phyloP scores from a whole-genome alignment of 495 filamentous ascomycete genomes.

The Glutinoglossum americanum region DNA sequence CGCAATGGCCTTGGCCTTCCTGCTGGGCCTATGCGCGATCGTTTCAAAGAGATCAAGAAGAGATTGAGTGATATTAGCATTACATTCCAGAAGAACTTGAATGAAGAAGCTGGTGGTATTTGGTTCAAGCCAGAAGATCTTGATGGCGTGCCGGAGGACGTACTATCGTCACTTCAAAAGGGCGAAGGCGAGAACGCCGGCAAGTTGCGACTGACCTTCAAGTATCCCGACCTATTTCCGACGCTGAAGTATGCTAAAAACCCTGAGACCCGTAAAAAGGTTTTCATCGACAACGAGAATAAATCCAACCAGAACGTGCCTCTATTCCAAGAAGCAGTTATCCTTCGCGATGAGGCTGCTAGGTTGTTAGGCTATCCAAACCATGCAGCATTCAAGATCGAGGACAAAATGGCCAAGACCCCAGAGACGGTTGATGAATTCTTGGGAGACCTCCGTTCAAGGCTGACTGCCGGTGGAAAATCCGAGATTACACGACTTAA shows the following conservation, averaged over 20 bases:
- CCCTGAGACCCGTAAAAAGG: slow-evolving; percentile 6
- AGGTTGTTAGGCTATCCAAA: slow-evolving; percentile 79
- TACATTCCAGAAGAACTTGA: slow-evolving; percentile 45
- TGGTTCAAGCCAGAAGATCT: slow-evolving; percentile 43
- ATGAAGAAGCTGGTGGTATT: slow-evolving; percentile 44
- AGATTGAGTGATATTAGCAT: slow-evolving; percentile 41
- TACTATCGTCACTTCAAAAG: slow-evolving; percentile 23
- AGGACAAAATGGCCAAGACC: slow-evolving; percentile 95
- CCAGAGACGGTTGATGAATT: slow-evolving; percentile 72
- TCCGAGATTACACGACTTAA: slow-evolving; percentile 54
- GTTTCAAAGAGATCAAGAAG: slow-evolving; percentile 58
- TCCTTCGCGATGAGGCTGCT: slow-evolving; percentile 82
- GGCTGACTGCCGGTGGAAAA: slow-evolving; percentile 53
- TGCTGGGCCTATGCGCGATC: slow-evolving; percentile 34
- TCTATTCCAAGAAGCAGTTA: slow-evolving; percentile 68
- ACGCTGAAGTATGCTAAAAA: slow-evolving; percentile 34
- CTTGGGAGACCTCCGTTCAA: slow-evolving; percentile 52
- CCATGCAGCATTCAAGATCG: slow-evolving; percentile 77
- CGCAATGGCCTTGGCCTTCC: slow-evolving; percentile 40
- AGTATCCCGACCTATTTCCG: slow-evolving; percentile 48
- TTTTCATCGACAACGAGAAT: slow-evolving; percentile 47
- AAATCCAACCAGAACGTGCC: slow-evolving; percentile 72
- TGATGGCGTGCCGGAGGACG: slow-evolving; percentile 41
- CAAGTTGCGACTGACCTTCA: slow-evolving; percentile 44
- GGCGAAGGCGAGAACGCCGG: slow-evolving; percentile 30